Conservation (phyloP, 495 filamentous ascomycete genomes). For the Aspergillus indologenus region DNA sequence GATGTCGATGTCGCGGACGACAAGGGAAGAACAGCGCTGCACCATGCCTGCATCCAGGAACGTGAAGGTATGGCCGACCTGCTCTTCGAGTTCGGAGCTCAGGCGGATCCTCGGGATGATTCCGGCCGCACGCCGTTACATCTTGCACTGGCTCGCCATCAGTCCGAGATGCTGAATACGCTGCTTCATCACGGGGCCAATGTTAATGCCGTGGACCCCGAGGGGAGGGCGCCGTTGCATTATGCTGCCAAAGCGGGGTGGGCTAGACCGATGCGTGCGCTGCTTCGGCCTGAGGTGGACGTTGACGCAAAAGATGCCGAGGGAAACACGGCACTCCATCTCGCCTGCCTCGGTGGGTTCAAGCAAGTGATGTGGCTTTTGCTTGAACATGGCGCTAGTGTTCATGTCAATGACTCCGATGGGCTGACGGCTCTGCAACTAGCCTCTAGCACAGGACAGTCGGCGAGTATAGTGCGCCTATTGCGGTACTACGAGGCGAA, state of each 20-base stretch:
- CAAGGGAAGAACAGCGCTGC: not conserved
- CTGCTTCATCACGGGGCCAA: not conserved
- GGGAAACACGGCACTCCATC: constrained; percentile 5
- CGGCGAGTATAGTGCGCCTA: not conserved
- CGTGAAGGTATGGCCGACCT: not conserved
- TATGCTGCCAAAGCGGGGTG: not conserved
- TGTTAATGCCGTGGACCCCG: not conserved
- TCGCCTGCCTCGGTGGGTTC: not conserved
- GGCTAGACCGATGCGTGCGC: not conserved
- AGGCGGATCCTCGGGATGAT: not conserved
- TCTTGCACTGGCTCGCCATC: not conserved
- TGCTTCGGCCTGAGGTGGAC: not conserved
- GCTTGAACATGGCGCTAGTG: not conserved
- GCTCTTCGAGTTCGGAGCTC: not conserved
- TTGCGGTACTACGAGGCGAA: not conserved
- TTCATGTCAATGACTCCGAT: not conserved
- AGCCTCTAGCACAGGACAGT: not conserved
- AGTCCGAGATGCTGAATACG: not conserved
- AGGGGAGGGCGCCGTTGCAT: constrained; percentile 3
- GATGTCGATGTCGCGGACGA: not conserved
- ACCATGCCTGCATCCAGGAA: not conserved
- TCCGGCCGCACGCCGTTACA: not conserved
- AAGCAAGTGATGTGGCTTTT: not conserved
- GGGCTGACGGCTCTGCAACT: not conserved
- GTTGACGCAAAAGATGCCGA: not conserved